phyloP scores from a whole-genome alignment of 768 basidiomycete genomes.

The Mycena rebaudengoi region DNA sequence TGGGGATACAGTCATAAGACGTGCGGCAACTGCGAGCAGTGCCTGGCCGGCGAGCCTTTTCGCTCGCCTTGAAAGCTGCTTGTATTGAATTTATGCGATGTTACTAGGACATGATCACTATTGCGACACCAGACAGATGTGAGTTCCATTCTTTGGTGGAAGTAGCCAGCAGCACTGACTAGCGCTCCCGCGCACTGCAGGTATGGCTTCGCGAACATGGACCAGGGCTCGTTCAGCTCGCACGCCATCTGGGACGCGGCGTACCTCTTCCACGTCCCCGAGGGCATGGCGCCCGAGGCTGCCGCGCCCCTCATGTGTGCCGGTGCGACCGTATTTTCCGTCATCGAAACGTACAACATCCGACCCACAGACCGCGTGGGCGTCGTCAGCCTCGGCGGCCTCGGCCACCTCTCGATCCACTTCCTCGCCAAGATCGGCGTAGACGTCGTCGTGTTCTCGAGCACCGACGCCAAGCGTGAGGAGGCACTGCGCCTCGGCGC shows the following conservation, averaged over 20 bases:
- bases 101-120: slow-evolving; percentile 9
- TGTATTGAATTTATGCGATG: too few relatives aligned
- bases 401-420: neutral
- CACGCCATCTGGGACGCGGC: neutral
- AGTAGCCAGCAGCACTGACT: neutral
- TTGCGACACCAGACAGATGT: slow-evolving; percentile 3
- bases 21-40: neutral
- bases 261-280: neutral
- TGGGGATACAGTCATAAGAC: slow-evolving; percentile 7
- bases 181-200: neutral
- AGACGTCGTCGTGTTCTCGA: neutral
- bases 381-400: neutral
- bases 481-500: neutral
- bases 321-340: neutral
- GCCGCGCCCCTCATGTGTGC: slow-evolving; percentile 44
- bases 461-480: neutral
- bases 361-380: neutral
- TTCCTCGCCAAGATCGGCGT: neutral
- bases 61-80: neutral
- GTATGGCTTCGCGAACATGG: slow-evolving; percentile 16
- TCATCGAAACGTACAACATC: neutral
- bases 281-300: neutral
- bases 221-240: neutral
- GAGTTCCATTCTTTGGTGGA: neutral
- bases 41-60: neutral